phyloP scores from a whole-genome alignment of 495 filamentous ascomycete genomes.

The Penicillium herquei region DNA sequence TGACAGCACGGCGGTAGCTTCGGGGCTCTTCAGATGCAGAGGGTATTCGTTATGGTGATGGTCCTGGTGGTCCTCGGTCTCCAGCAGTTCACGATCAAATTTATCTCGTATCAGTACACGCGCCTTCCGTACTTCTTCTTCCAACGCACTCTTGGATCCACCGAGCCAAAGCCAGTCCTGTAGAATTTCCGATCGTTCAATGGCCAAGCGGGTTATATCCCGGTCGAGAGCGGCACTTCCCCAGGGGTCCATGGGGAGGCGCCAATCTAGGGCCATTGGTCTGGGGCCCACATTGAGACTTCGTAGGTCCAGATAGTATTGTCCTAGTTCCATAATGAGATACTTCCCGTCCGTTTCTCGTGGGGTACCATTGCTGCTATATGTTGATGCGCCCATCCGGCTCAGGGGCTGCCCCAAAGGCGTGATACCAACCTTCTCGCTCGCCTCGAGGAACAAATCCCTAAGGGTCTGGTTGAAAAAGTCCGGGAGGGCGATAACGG shows the following conservation, averaged over 20 bases:
- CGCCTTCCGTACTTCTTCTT: constrained; percentile 5
- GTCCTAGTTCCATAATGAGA: constrained; percentile 6
- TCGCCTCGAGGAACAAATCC: constrained; percentile 7
- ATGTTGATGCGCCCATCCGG: constrained; percentile 5
- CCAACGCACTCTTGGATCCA: constrained; percentile 3
- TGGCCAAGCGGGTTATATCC: constrained; percentile 7
- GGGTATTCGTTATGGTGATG: constrained; percentile 8
- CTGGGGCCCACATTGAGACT: constrained; percentile 2
- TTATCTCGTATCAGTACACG: constrained; percentile 7
- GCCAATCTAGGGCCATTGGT: constrained; percentile 4
- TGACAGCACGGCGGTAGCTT: constrained; percentile 4
- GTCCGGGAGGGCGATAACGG: constrained; percentile 4
- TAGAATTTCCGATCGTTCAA: constrained; percentile 7
- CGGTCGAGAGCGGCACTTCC: constrained; percentile 6
- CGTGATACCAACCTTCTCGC: constrained; percentile 5
- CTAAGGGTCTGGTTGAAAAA: constrained; percentile 6
- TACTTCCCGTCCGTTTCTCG: constrained; percentile 8
- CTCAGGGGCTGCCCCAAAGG: constrained; percentile 1
- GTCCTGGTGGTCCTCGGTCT: constrained; percentile 5
- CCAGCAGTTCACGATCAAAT: constrained; percentile 5
- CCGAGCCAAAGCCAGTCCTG: constrained; percentile 5
- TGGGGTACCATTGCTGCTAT: constrained; percentile 7
- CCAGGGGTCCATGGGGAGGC: constrained; percentile 6
- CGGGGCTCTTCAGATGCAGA: constrained; percentile 5
- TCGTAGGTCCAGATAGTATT: constrained; percentile 4